These are phyloP conservation scores for Centella asiatica DNA, from an alignment of 129 eudicot genomes.

Conservation along the genomic window DNA sequence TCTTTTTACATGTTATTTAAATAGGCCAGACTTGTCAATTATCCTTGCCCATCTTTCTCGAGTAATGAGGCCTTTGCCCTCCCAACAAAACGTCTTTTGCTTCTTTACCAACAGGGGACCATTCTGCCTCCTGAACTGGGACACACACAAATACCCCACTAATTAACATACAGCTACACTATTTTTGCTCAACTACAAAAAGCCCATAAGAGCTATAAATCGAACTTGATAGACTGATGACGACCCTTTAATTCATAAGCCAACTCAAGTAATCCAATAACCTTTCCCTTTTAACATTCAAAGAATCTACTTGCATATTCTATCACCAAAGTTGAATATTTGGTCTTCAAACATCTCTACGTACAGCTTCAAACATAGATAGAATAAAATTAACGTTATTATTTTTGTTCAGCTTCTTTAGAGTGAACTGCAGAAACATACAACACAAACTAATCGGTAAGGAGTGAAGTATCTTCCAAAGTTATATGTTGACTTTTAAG, in stretches of 20 bases:
- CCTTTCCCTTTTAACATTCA: neutral
- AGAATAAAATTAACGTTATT: too few relatives aligned
- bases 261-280: neutral
- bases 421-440: too few relatives aligned
- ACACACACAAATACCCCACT: neutral
- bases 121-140: conserved; percentile 5
- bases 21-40: conserved; percentile 11
- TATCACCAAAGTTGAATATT: conserved; percentile 1
- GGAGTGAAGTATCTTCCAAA: too few relatives aligned
- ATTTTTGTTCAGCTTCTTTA: too few relatives aligned
- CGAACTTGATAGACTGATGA: too few relatives aligned
- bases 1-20: conserved; percentile 17
- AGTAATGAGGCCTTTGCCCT: neutral
- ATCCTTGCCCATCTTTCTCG: neutral
- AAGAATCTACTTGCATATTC: neutral
- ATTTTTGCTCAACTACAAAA: neutral
- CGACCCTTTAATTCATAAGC: neutral
- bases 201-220: neutral
- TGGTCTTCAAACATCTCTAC: conserved; percentile 2
- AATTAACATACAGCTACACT: neutral
- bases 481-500: too few relatives aligned
- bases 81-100: neutral
- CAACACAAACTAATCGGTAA: too few relatives aligned
- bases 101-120: conserved; percentile 12
- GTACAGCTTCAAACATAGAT: conserved; percentile 3